phyloP scores from a whole-genome alignment of 371 early-diverging fungal species.

The Apophysomyces ossiformis region DNA sequence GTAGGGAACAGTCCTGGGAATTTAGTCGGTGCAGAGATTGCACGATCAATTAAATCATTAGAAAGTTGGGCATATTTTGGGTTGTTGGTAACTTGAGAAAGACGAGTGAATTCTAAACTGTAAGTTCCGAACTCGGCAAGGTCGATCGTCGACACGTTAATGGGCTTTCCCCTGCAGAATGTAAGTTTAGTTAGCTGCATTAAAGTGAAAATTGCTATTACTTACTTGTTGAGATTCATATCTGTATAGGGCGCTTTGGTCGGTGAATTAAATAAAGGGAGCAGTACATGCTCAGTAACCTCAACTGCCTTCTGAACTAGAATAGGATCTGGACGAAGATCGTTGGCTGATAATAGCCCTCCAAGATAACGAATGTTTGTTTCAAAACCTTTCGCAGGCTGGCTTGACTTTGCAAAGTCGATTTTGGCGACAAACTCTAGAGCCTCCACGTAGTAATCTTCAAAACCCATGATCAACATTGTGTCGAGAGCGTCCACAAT shows the following conservation, averaged over 20 bases:
- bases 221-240: conserved; percentile 57
- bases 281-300: conserved; percentile 68
- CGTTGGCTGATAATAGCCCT: conserved; percentile 63
- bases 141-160: conserved; percentile 17
- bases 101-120: conserved; percentile 81
- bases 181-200: no score
- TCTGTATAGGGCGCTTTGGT: conserved; percentile 78
- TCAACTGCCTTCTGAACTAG: conserved; percentile 74
- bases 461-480: conserved; percentile 76
- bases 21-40: conserved; percentile 29
- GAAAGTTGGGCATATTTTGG: conserved; percentile 57
- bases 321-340: conserved; percentile 57
- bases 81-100: conserved; percentile 73
- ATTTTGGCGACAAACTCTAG: conserved; percentile 62
- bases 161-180: background rate
- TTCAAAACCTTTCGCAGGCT: conserved; percentile 63
- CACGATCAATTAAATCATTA: conserved; percentile 52
- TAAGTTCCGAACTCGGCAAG: conserved; percentile 86
- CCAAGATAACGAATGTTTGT: conserved; percentile 77
- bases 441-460: conserved; percentile 54
- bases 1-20: conserved; percentile 63
- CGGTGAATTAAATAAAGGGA: conserved; percentile 69
- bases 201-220: no score
- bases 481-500: conserved; percentile 90
- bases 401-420: conserved; percentile 45